These are phyloP conservation scores for Coriolopsis trogii DNA, from an alignment of 1,284 basidiomycete genomes.

Conservation along the genomic window DNA sequence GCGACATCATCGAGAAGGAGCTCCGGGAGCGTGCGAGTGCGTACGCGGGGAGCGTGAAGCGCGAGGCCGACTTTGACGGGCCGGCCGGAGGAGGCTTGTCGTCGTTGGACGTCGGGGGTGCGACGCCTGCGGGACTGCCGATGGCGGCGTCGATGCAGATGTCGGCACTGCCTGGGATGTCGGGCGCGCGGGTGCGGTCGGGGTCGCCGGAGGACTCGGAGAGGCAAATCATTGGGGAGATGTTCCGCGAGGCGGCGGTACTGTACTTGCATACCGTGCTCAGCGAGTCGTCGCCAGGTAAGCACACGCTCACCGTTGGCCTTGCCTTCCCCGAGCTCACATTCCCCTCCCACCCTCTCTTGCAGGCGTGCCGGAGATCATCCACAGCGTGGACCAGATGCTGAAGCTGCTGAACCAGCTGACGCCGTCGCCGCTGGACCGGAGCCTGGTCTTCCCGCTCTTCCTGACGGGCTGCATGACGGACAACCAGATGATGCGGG, in stretches of 20 bases:
- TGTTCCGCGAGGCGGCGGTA: conserved; percentile 69
- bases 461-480: conserved; percentile 73
- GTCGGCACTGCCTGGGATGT: conserved; percentile 34
- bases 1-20: conserved; percentile 65
- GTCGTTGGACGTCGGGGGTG: conserved; percentile 6
- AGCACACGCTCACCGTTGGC: conserved; percentile 28
- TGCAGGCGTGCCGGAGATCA: conserved; percentile 77
- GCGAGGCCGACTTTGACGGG: conserved; percentile 19
- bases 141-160: conserved; percentile 20
- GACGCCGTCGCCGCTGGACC: conserved; percentile 60
- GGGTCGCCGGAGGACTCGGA: conserved; percentile 25
- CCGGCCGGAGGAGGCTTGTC: background rate
- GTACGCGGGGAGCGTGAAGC: conserved; percentile 16
- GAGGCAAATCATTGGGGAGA: conserved; percentile 46
- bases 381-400: conserved; percentile 54
- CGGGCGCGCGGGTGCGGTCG: conserved; percentile 42
- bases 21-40: conserved; percentile 42
- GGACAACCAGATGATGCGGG: conserved; percentile 60
- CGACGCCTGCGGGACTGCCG: conserved; percentile 21
- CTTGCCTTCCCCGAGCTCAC: conserved; percentile 3
- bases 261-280: conserved; percentile 74
- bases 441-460: conserved; percentile 70
- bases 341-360: conserved; percentile 3
- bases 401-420: conserved; percentile 55
- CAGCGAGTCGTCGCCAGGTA: conserved; percentile 68